Percentiles rank a stretch among this genome's conserved stretches.
These are phyloP conservation scores for Pholiota conissans DNA, from an alignment of 768 basidiomycete genomes.

Conservation along the genomic window DNA sequence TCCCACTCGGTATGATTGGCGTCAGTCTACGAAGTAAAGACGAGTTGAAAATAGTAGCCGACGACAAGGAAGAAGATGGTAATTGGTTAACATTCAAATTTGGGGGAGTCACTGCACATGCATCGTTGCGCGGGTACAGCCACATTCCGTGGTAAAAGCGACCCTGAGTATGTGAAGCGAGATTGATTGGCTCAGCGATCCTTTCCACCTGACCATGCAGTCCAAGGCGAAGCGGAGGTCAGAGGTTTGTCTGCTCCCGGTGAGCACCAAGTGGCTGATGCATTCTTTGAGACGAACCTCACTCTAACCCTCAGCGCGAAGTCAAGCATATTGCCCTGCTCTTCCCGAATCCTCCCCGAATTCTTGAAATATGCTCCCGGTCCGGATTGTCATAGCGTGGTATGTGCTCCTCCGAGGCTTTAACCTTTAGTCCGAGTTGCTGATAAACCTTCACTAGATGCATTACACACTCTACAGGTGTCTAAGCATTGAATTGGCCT, in stretches of 20 bases:
- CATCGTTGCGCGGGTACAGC: neutral
- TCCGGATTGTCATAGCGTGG: neutral
- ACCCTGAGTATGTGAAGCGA: neutral
- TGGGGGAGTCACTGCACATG: no score
- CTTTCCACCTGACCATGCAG: neutral
- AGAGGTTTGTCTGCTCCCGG: neutral
- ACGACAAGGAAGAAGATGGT: no score
- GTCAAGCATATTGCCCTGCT: neutral
- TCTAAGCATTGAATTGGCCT: neutral
- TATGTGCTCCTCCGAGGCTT: conserved; percentile 4
- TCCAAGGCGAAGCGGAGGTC: neutral
- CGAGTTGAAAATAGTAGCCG: no score
- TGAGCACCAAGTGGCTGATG: neutral
- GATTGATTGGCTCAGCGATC: neutral
- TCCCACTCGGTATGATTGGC: no score
- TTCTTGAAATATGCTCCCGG: neutral
- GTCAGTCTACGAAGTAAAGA: no score
- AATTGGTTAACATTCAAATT: no score
- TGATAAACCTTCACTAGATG: neutral
- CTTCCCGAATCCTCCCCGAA: neutral
- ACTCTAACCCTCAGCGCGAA: neutral
- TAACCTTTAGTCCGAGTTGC: conserved; percentile 1
- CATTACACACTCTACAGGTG: neutral
- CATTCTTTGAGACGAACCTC: neutral
- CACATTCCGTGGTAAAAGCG: neutral